Evolutionary conservation across 2,329 filamentous ascomycete genomes (phyloP).

Genomic region (Colletotrichum euphorbiae): DNA sequence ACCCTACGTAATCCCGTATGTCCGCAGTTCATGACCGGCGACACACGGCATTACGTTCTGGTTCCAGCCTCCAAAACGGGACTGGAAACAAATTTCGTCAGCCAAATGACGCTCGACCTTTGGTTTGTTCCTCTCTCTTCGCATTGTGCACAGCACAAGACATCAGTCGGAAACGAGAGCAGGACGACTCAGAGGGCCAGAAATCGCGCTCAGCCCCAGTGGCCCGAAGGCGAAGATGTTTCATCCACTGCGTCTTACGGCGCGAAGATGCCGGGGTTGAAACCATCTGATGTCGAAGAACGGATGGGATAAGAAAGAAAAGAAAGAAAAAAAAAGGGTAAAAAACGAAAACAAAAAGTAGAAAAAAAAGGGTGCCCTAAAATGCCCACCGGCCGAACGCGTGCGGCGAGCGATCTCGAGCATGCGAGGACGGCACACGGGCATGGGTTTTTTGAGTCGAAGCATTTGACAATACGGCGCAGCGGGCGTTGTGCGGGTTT

Average conservation of each 20-base stretch:
- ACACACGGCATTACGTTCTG: slow-evolving; percentile 14
- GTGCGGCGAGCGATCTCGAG: background rate
- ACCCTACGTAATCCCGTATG: slow-evolving; percentile 1
- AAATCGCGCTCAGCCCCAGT: slow-evolving; percentile 13
- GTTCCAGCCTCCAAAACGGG: background rate
- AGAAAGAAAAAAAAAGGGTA: no score
- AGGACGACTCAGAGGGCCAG: background rate
- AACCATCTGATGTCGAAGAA: slow-evolving; percentile 32
- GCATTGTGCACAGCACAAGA: background rate
- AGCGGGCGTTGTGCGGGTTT: background rate
- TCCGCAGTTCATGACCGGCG: background rate
- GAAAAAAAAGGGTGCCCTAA: no score
- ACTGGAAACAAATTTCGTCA: no score
- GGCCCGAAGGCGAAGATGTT: slow-evolving; percentile 24
- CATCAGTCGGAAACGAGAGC: background rate
- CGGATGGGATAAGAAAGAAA: background rate
- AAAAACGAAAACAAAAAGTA: no score
- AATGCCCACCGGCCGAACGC: no score
- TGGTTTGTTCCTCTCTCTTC: background rate
- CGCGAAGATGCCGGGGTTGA: slow-evolving; percentile 27
- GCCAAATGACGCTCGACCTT: background rate
- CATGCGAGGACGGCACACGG: background rate
- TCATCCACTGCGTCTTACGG: slow-evolving; percentile 31
- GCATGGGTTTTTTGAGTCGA: background rate
- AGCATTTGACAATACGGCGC: background rate